phyloP scores from a whole-genome alignment of 192 early-diverging fungal genomes.

The Coemansia sp. region DNA sequence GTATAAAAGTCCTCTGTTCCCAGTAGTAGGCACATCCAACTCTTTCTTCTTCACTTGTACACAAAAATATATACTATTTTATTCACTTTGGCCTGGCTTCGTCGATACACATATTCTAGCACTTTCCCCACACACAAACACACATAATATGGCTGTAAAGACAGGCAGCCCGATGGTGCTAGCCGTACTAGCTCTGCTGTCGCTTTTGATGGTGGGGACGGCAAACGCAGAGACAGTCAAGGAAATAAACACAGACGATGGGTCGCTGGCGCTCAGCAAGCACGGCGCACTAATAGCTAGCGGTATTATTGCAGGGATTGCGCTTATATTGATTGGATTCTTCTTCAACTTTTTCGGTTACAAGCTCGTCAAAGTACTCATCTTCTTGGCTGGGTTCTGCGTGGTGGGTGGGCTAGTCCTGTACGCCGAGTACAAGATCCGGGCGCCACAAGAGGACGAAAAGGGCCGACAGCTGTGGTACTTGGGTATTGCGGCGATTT shows the following conservation, averaged over 20 bases:
- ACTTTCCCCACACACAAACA: neutral
- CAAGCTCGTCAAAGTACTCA: slow-evolving; percentile 65
- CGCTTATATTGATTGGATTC: slow-evolving; percentile 66
- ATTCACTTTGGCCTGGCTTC: neutral
- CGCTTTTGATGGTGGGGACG: slow-evolving; percentile 17
- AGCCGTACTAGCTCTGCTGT: slow-evolving; percentile 24
- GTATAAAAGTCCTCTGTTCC: neutral
- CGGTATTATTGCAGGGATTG: slow-evolving; percentile 62
- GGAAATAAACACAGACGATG: slow-evolving; percentile 26
- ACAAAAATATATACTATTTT: neutral
- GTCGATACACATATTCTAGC: neutral
- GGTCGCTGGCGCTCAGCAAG: slow-evolving; percentile 38
- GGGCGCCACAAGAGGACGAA: slow-evolving; percentile 48
- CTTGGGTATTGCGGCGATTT: slow-evolving; percentile 62
- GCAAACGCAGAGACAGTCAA: slow-evolving; percentile 24
- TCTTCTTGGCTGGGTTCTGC: slow-evolving; percentile 82
- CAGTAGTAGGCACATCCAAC: neutral
- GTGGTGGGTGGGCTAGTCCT: slow-evolving; percentile 57
- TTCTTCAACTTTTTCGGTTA: slow-evolving; percentile 72
- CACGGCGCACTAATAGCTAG: slow-evolving; percentile 40
- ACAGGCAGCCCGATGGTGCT: neutral
- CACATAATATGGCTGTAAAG: neutral
- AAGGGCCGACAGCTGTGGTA: slow-evolving; percentile 45
- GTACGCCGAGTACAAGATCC: slow-evolving; percentile 47
- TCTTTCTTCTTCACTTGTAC: neutral